Percentiles rank a stretch among this genome's conserved stretches.
These are phyloP conservation scores for Solanum pimpinellifolium DNA, from an alignment of 257 asterid genomes.

Conservation along the genomic window DNA sequence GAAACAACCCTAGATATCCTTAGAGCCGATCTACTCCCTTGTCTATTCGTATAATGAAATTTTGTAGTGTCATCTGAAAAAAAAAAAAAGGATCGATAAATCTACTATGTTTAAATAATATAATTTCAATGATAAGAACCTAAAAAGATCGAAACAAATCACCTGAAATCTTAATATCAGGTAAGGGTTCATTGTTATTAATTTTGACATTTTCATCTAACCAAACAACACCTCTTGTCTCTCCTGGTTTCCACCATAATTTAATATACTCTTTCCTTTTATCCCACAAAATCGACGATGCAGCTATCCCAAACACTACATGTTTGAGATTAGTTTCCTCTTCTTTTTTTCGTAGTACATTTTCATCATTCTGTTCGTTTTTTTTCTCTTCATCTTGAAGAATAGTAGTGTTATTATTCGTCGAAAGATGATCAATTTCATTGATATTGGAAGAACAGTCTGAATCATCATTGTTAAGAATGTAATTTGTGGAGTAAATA, in stretches of 20 bases:
- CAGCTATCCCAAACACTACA: conserved; percentile 52
- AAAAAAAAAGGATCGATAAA: no score
- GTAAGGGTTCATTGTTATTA: conserved; percentile 20
- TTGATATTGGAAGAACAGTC: neutral
- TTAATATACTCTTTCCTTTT: conserved; percentile 51
- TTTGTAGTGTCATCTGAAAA: conserved; percentile 25
- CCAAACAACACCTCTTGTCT: conserved; percentile 57
- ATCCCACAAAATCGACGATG: conserved; percentile 49
- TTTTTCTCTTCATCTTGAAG: neutral
- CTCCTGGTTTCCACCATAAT: conserved; percentile 48
- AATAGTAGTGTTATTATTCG: neutral
- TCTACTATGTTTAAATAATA: no score
- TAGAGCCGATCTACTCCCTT: conserved; percentile 54
- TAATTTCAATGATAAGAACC: neutral
- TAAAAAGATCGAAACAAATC: neutral
- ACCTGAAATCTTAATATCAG: conserved; percentile 26
- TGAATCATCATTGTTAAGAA: neutral
- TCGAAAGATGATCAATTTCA: neutral
- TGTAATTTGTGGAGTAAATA: neutral
- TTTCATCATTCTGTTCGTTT: neutral
- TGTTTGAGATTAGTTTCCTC: conserved; percentile 25
- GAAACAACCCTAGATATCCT: conserved; percentile 55
- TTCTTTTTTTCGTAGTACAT: neutral
- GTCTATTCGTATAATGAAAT: conserved; percentile 35
- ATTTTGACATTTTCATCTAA: conserved; percentile 27